Evolutionary conservation across 2,329 filamentous ascomycete species (phyloP).

Genomic region (Fusarium stilboides): DNA sequence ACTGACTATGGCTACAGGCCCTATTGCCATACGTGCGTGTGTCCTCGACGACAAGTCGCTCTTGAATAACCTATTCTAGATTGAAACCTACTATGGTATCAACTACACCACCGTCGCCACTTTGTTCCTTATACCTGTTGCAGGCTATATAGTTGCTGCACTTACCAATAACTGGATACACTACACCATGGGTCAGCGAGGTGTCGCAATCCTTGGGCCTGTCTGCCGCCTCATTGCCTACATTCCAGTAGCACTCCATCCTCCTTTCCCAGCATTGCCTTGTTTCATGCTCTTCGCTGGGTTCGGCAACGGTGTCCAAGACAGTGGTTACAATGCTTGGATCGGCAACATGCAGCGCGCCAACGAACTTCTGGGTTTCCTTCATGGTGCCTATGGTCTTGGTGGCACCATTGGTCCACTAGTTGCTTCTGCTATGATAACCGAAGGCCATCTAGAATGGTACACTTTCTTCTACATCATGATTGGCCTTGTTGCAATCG

Average conservation of each 20-base stretch:
- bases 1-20: constrained; percentile 55
- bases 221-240: constrained; percentile 76
- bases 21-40: constrained; percentile 63
- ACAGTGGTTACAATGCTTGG: constrained; percentile 73
- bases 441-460: constrained; percentile 74
- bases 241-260: constrained; percentile 75
- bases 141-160: constrained; percentile 75
- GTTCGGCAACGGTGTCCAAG: constrained; percentile 79
- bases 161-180: constrained; percentile 77
- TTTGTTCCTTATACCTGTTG: constrained; percentile 76
- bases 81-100: constrained; percentile 69
- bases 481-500: constrained; percentile 71
- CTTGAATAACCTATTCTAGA: constrained; percentile 33
- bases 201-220: constrained; percentile 77
- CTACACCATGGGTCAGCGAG: constrained; percentile 76
- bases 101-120: constrained; percentile 75
- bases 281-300: constrained; percentile 76
- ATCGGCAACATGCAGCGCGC: constrained; percentile 79
- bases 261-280: constrained; percentile 77
- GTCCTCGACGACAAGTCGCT: not conserved
- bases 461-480: constrained; percentile 84
- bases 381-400: constrained; percentile 80
- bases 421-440: constrained; percentile 81
- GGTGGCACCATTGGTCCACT: constrained; percentile 80
- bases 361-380: constrained; percentile 80